phyloP scores from a whole-genome alignment of 148 eudicot species.

The Fagopyrum tataricum region DNA sequence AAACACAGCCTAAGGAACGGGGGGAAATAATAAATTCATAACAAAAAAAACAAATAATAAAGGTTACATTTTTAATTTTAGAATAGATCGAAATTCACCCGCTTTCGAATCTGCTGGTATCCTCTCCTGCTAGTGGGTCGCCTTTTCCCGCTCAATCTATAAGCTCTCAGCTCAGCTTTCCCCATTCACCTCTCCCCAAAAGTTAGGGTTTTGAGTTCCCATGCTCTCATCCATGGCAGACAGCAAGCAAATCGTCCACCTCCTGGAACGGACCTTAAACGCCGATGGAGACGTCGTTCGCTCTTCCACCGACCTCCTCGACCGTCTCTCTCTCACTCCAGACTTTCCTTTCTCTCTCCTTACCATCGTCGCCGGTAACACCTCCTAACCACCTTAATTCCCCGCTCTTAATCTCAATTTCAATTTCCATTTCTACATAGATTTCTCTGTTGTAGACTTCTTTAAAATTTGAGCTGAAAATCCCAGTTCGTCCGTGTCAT shows the following conservation, averaged over 20 bases:
- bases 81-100: neutral
- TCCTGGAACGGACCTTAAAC: constrained; percentile 49
- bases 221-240: constrained; percentile 27
- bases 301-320: constrained; percentile 47
- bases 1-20: too few species aligned
- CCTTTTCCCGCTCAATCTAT: constrained; percentile 3
- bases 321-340: constrained; percentile 32
- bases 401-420: neutral
- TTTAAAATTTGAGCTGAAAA: neutral
- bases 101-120: neutral
- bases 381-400: neutral
- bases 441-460: neutral
- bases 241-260: constrained; percentile 31
- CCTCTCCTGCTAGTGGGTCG: neutral
- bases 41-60: too few species aligned
- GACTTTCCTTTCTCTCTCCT: constrained; percentile 44
- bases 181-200: neutral
- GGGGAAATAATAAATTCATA: too few species aligned
- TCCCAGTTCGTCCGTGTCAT: neutral
- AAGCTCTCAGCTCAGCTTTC: neutral
- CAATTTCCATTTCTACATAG: neutral
- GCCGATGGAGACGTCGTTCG: constrained; percentile 36
- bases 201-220: constrained; percentile 3
- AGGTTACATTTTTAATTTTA: too few species aligned
- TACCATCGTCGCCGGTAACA: constrained; percentile 42